These are phyloP conservation scores for Xerocomellus chrysenteron DNA, from an alignment of 768 basidiomycete genomes.

Conservation along the genomic window DNA sequence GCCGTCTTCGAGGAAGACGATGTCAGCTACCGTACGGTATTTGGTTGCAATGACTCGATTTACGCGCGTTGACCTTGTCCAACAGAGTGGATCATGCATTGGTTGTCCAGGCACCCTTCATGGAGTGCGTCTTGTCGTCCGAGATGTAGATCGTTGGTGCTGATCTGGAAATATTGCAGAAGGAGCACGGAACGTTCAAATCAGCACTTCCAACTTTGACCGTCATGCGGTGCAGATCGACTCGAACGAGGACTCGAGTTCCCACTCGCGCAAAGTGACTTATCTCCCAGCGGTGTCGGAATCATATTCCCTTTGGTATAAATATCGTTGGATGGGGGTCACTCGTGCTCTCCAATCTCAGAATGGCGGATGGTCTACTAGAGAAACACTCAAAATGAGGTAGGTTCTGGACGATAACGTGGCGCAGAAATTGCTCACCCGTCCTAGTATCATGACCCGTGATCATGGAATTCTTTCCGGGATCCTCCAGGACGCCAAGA, in stretches of 20 bases:
- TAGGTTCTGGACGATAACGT: neutral
- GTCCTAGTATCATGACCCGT: slow-evolving; percentile 49
- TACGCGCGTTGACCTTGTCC: neutral
- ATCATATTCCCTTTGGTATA: slow-evolving; percentile 37
- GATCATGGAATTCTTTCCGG: slow-evolving; percentile 45
- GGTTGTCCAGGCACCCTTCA: slow-evolving; percentile 61
- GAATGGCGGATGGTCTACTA: slow-evolving; percentile 17
- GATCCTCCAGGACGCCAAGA: slow-evolving; percentile 56
- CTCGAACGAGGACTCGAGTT: slow-evolving; percentile 21
- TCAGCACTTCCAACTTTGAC: slow-evolving; percentile 45
- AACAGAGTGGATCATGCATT: slow-evolving; percentile 69
- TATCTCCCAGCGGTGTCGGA: slow-evolving; percentile 35
- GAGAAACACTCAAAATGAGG: slow-evolving; percentile 26
- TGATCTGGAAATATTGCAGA: slow-evolving; percentile 13
- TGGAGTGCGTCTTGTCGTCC: slow-evolving; percentile 45
- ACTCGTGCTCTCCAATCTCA: slow-evolving; percentile 21
- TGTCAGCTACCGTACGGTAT: slow-evolving; percentile 48
- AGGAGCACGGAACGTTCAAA: slow-evolving; percentile 49
- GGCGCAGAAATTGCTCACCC: neutral
- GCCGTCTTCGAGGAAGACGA: slow-evolving; percentile 62
- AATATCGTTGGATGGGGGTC: slow-evolving; percentile 32
- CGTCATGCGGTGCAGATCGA: slow-evolving; percentile 26
- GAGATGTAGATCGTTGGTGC: neutral
- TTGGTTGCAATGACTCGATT: neutral
- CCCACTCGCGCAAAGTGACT: slow-evolving; percentile 29